Conservation (phyloP, 2,329 filamentous ascomycete species). For the Bipolaris oryzae region DNA sequence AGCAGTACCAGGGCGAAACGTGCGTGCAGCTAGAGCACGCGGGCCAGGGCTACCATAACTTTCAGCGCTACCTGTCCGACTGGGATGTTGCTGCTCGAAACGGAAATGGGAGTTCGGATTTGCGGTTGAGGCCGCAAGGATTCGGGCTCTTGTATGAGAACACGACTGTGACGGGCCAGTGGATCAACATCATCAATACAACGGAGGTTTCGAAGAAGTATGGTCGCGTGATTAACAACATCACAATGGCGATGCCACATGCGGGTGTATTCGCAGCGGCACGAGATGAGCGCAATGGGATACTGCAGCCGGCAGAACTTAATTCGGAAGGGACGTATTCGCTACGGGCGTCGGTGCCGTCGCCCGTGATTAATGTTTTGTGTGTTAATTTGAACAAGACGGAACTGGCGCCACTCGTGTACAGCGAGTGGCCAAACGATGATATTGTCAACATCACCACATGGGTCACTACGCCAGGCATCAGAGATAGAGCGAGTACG, state of each 20-base stretch:
- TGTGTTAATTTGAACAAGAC: slow-evolving; percentile 68
- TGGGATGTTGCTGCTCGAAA: slow-evolving; percentile 60
- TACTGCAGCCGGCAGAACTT: slow-evolving; percentile 68
- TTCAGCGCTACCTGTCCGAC: slow-evolving; percentile 61
- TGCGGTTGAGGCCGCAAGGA: slow-evolving; percentile 62
- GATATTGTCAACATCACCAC: slow-evolving; percentile 30
- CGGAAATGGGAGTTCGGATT: slow-evolving; percentile 52
- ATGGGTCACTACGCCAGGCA: slow-evolving; percentile 22
- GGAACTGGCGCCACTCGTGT: slow-evolving; percentile 70
- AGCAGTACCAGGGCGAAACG: slow-evolving; percentile 53
- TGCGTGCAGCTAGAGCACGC: slow-evolving; percentile 74
- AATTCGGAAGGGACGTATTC: slow-evolving; percentile 71
- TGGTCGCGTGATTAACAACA: slow-evolving; percentile 71
- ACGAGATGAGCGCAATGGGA: slow-evolving; percentile 64
- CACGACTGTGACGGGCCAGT: slow-evolving; percentile 70
- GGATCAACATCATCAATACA: slow-evolving; percentile 68
- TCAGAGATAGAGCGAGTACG: slow-evolving; percentile 31
- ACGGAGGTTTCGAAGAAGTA: slow-evolving; percentile 56
- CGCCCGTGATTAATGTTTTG: slow-evolving; percentile 72
- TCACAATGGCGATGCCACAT: slow-evolving; percentile 79
- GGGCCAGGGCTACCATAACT: slow-evolving; percentile 72
- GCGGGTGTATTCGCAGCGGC: slow-evolving; percentile 70
- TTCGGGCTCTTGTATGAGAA: slow-evolving; percentile 72
- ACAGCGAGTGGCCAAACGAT: slow-evolving; percentile 62
- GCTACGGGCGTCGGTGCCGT: slow-evolving; percentile 71